Evolutionary conservation across 2,329 filamentous ascomycete genomes (phyloP).

Genomic region (Ploettnerulaceae sp.): DNA sequence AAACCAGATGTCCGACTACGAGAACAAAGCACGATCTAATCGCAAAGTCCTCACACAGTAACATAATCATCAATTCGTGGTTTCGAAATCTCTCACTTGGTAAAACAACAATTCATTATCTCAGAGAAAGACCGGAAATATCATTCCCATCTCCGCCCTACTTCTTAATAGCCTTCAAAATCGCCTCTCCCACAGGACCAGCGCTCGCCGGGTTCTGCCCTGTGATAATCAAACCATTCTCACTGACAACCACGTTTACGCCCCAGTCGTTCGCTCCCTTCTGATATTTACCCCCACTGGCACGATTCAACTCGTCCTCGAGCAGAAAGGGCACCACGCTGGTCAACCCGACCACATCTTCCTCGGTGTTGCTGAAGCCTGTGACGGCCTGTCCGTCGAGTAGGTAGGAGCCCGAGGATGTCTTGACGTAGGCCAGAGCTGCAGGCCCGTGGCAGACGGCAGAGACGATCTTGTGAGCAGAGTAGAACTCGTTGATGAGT

Average conservation of each 20-base stretch:
- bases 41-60: too few relatives aligned
- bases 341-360: conserved; percentile 37
- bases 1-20: too few relatives aligned
- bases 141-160: not conserved
- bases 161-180: conserved; percentile 27
- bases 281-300: conserved; percentile 49
- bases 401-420: conserved; percentile 46
- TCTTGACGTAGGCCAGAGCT: conserved; percentile 54
- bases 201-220: conserved; percentile 43
- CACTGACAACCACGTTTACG: conserved; percentile 36
- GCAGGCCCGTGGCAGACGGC: conserved; percentile 68
- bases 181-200: conserved; percentile 37
- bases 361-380: conserved; percentile 53
- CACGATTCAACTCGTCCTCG: conserved; percentile 47
- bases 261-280: conserved; percentile 44
- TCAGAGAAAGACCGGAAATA: too few relatives aligned
- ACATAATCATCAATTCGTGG: too few relatives aligned
- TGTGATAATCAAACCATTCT: conserved; percentile 40
- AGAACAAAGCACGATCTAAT: too few relatives aligned
- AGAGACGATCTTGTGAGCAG: conserved; percentile 55
- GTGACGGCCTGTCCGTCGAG: conserved; percentile 54
- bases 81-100: too few relatives aligned
- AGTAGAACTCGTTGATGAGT: conserved; percentile 58
- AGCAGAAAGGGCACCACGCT: conserved; percentile 55
- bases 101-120: too few relatives aligned